Evolutionary conservation across 2,329 filamentous ascomycete genomes (phyloP).

Genomic region (Fusarium tricinctum): DNA sequence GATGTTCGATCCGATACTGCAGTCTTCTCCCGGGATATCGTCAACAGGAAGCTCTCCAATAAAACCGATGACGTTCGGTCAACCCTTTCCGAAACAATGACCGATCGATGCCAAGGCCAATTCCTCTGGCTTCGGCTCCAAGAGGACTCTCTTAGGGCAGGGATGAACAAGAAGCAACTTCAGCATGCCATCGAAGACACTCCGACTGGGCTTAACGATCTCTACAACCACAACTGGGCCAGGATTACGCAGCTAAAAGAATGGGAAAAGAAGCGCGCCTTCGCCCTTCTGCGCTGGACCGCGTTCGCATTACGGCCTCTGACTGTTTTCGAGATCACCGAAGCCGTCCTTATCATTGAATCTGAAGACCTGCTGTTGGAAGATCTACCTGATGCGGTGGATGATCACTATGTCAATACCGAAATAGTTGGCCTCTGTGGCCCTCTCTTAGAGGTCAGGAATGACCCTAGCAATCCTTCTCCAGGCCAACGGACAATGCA

Average conservation of each 20-base stretch:
- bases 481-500: constrained; percentile 23
- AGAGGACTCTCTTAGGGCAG: constrained; percentile 42
- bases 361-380: constrained; percentile 41
- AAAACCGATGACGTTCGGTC: constrained; percentile 42
- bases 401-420: constrained; percentile 51
- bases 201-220: constrained; percentile 46
- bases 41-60: constrained; percentile 51
- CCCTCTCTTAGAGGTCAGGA: constrained; percentile 49
- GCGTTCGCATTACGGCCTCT: constrained; percentile 50
- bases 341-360: constrained; percentile 45
- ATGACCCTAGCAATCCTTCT: background rate
- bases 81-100: constrained; percentile 47
- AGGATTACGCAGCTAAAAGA: constrained; percentile 41
- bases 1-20: constrained; percentile 48
- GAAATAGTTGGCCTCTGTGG: constrained; percentile 51
- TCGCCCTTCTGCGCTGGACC: constrained; percentile 52
- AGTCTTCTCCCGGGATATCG: constrained; percentile 47
- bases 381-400: constrained; percentile 48
- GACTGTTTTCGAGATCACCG: constrained; percentile 49
- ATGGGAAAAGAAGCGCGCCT: constrained; percentile 44
- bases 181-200: constrained; percentile 48
- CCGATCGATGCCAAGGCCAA: constrained; percentile 52
- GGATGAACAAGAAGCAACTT: constrained; percentile 51
- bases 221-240: constrained; percentile 53
- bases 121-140: constrained; percentile 55